Conservation (phyloP, 192 early-diverging fungal species). For the Spizellomyces sp. region DNA sequence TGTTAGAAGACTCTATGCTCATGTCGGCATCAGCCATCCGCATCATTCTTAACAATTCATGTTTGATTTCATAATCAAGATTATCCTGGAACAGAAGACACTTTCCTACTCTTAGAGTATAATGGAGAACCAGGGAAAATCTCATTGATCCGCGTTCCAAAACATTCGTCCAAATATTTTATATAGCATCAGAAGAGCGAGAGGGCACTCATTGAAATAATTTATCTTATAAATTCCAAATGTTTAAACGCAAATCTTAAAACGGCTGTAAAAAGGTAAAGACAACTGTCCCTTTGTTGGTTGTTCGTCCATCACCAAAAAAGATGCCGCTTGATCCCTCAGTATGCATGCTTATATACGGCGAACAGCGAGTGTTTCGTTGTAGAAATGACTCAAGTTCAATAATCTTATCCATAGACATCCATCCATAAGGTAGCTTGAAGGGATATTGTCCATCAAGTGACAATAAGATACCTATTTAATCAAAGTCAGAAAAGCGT, state of each 20-base stretch:
- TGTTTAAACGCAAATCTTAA: slow-evolving; percentile 4
- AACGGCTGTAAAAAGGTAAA: slow-evolving; percentile 1
- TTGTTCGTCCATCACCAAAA: not conserved
- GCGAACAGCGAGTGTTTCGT: slow-evolving; percentile 2
- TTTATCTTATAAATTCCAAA: slow-evolving; percentile 4
- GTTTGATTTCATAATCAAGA: no score
- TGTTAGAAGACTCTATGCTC: no score
- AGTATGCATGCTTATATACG: slow-evolving; percentile 4
- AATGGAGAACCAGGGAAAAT: no score
- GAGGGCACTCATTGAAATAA: not conserved
- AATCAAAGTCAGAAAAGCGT: slow-evolving; percentile 3
- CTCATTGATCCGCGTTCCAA: no score
- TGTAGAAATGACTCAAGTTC: slow-evolving; percentile 6
- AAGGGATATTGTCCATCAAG: slow-evolving; percentile 5
- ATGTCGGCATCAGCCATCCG: no score
- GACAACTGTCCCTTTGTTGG: not conserved
- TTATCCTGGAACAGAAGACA: no score
- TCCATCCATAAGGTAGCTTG: not conserved
- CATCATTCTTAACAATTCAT: no score
- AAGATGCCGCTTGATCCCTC: slow-evolving; percentile 4
- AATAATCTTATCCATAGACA: slow-evolving; percentile 1
- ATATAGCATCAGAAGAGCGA: not conserved
- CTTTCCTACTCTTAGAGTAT: no score
- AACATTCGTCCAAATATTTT: no score
- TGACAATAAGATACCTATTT: slow-evolving; percentile 2